Evolutionary conservation across 768 basidiomycete species (phyloP).

Genomic region (Podaxis sp.): DNA sequence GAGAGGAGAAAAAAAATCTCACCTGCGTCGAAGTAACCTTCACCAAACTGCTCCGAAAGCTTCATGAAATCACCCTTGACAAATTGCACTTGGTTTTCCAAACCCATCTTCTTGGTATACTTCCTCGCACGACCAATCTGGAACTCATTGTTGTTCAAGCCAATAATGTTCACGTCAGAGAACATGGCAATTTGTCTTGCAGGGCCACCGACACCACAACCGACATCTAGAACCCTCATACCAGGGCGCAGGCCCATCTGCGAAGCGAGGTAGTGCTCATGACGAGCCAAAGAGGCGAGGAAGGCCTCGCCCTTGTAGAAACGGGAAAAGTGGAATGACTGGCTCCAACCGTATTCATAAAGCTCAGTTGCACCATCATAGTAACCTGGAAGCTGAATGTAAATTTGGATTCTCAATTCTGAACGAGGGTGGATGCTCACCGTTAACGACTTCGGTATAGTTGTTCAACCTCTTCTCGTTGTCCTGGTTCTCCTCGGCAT

Average conservation of each 20-base stretch:
- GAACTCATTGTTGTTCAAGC: conserved; percentile 96
- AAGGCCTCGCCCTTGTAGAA: conserved; percentile 92
- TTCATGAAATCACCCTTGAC: conserved; percentile 98
- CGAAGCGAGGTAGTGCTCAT: conserved; percentile 95
- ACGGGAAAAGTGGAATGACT: conserved; percentile 95
- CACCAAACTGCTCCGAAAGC: conserved; percentile 86
- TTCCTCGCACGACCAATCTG: conserved; percentile 84
- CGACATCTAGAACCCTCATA: conserved; percentile 97
- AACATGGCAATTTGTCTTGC: conserved; percentile 94
- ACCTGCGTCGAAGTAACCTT: conserved; percentile 94
- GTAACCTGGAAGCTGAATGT: conserved; percentile 56
- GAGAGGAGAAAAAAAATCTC: conserved; percentile 21
- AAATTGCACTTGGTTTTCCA: conserved; percentile 76
- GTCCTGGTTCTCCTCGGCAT: conserved; percentile 62
- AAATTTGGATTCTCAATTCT: neutral
- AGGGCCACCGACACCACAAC: conserved; percentile 97
- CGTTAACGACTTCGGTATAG: conserved; percentile 94
- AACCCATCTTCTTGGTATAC: conserved; percentile 76
- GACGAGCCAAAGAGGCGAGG: conserved; percentile 76
- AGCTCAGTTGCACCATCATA: conserved; percentile 96
- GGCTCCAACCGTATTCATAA: conserved; percentile 92
- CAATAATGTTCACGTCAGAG: conserved; percentile 79
- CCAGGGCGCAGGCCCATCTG: conserved; percentile 83
- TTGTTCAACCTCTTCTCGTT: conserved; percentile 72
- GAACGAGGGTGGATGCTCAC: conserved; percentile 37